Evolutionary conservation across 257 asterid species (phyloP), one percentile per base, ranked within the genome.

Genomic region (Scutellaria galericulata): DNA sequence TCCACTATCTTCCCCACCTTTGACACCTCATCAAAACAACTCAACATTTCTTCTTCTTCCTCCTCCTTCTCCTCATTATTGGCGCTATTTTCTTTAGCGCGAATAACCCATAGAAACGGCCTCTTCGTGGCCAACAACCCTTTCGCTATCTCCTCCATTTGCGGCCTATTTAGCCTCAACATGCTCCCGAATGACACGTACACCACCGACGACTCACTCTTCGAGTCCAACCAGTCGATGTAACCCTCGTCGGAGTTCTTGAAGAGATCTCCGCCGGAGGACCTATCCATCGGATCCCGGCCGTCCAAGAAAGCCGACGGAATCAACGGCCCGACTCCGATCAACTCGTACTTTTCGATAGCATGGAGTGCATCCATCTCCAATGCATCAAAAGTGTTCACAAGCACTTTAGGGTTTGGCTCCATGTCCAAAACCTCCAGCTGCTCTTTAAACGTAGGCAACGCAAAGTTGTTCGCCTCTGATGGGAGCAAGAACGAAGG

Each of bases 121-220:
- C 79, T 74, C 0, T 72, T 63, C 3, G 77, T 55, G 0, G 66
- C 74, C 0, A 78, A 9, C 1, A 89, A 51, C 18, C 83, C 89
- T 37, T 41, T 76, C 1, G 77, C 83, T n/a, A 86, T 83, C 84
- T 90, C 90, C 81, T 86, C 92, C 79, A 74, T 72, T 39, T 87
- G 90, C 0, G 46, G 4, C 7, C 73, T 75, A 0, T 44, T 20
- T 7, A 75, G 76, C 57, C 6, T 70, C 9, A 82, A 7, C 3
- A 89, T 0, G 66, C 96, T 89, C 5, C 96, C 96, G 24, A 89
- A 89, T 2, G 96, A 83, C 0, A 89, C 84, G 35, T 89, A 89
- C 3, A 87, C 82, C 11, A 89, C 90, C 0, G 96, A 89, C 0
- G 74, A 57, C 0, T 73, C 64, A 0, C 56, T 64, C 52, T 80